phyloP scores from a whole-genome alignment of 2,329 filamentous ascomycete genomes.

The Aschersonia sp. region DNA sequence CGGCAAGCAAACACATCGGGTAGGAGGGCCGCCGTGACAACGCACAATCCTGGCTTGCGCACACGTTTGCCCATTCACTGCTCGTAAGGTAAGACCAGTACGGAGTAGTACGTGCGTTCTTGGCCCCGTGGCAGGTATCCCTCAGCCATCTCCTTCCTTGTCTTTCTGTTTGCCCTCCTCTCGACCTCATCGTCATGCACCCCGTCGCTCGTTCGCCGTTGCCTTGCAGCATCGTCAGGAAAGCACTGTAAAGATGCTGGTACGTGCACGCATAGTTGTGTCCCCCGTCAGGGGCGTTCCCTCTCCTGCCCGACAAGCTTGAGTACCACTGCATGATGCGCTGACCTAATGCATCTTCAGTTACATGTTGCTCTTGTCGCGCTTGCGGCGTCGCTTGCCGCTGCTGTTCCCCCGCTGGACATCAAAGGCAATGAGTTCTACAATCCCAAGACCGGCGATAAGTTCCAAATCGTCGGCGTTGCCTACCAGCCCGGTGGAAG shows the following conservation, averaged over 20 bases:
- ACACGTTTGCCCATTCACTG: too few species aligned
- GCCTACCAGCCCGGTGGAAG: constrained; percentile 58
- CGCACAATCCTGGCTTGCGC: too few species aligned
- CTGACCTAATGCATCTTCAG: constrained; percentile 6
- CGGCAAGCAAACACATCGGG: too few species aligned
- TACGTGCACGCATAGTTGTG: not conserved
- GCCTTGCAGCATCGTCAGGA: not conserved
- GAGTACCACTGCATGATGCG: not conserved
- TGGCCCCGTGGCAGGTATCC: not conserved
- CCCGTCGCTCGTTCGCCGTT: not conserved
- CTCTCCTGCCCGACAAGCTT: too few species aligned
- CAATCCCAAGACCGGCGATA: constrained; percentile 41
- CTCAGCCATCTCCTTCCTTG: not conserved
- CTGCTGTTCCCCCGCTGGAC: constrained; percentile 42
- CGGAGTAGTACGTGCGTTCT: too few species aligned
- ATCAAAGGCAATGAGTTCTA: constrained; percentile 45
- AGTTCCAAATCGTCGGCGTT: constrained; percentile 52
- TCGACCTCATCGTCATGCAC: not conserved
- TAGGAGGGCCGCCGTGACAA: too few species aligned
- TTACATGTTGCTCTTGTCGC: constrained; percentile 33
- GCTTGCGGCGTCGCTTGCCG: constrained; percentile 35
- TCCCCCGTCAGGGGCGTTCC: too few species aligned
- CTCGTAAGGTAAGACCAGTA: too few species aligned
- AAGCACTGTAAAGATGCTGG: not conserved
- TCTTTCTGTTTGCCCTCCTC: not conserved